Percentiles rank a stretch among this genome's conserved stretches.
phyloP scores from a whole-genome alignment of 768 basidiomycete genomes.

The Pleurotus giganteus region DNA sequence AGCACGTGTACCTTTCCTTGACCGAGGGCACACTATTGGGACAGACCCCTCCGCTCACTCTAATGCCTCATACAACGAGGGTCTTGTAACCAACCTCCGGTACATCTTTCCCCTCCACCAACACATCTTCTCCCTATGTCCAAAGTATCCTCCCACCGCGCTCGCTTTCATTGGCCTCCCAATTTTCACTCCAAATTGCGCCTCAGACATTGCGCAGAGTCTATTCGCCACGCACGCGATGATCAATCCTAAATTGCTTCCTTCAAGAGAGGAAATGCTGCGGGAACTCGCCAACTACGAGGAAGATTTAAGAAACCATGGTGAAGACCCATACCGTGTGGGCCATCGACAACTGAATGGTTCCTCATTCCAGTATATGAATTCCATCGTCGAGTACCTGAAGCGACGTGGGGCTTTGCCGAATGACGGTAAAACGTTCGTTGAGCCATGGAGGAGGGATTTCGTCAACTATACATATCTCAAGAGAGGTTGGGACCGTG shows the following conservation, averaged over 20 bases:
- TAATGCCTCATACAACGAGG: conserved; percentile 19
- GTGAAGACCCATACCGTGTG: conserved; percentile 45
- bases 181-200: conserved; percentile 43
- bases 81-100: conserved; percentile 45
- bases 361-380: conserved; percentile 39
- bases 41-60: conserved; percentile 25
- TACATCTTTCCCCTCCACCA: conserved; percentile 56
- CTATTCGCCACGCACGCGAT: conserved; percentile 45
- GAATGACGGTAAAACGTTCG: conserved; percentile 40
- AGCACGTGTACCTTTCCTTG: conserved; percentile 46
- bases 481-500: conserved; percentile 43
- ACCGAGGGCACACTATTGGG: conserved; percentile 26
- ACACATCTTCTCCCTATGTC: conserved; percentile 52
- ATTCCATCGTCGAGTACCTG: conserved; percentile 32
- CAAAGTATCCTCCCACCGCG: conserved; percentile 45
- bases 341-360: conserved; percentile 43
- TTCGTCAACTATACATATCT: conserved; percentile 29
- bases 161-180: conserved; percentile 57
- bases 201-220: conserved; percentile 49
- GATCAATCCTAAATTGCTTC: conserved; percentile 38
- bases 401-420: conserved; percentile 36
- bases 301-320: conserved; percentile 33
- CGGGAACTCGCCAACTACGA: conserved; percentile 39
- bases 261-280: conserved; percentile 36
- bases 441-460: conserved; percentile 48